Base-by-base conservation (phyloP, 176 grass and related monocot species). In the Cenchrus purpureus region DNA sequence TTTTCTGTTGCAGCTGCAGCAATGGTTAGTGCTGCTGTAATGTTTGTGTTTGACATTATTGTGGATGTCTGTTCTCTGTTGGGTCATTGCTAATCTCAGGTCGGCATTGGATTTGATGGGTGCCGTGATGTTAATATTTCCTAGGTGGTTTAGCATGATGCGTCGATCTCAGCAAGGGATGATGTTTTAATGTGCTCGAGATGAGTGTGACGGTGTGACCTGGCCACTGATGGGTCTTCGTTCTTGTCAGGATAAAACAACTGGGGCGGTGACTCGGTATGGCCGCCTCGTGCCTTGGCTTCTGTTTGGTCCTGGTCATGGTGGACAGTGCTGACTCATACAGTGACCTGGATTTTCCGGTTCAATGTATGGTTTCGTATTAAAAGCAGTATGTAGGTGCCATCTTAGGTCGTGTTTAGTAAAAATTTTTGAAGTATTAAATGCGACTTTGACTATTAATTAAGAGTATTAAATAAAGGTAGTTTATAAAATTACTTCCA, bases 241-340 rank as follows among this genome's bases (percentile, higher is more conserved):
- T 86, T 68, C 73, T 79, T 90, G 84, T 74, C 84, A 83, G 71
- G 40, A 73, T 86, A 83, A 90, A 90, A 87, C 79, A 86, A 86
- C 51, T 53, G 60, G 67, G 84, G 64, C 84, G 88, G 79, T 83
- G 88, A 74, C 84, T 90, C 73, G 79, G 79, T 73, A 83, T 17
- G 79, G 58, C 85, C 73, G 84, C 84, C 79, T 56, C 42, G 48
- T 71, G 84, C 83, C 74, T 82, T 90, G 67, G 56, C 10, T 34
- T 89, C 60, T 44, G 34, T 58, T 60, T 71, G 80, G 80, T 45
- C 80, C 54, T 46, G 44, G 44, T 68, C 79, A 57, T 14, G 66
- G 67, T 67, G 74, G 67, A 50, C 28, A 73, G 67, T 60, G 79
- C 84, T 82, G 83, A 82, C 73, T 77, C 69, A 29, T 78, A 78